phyloP scores from a whole-genome alignment of 306 rosid genomes.

The Quercus berberidifolia region DNA sequence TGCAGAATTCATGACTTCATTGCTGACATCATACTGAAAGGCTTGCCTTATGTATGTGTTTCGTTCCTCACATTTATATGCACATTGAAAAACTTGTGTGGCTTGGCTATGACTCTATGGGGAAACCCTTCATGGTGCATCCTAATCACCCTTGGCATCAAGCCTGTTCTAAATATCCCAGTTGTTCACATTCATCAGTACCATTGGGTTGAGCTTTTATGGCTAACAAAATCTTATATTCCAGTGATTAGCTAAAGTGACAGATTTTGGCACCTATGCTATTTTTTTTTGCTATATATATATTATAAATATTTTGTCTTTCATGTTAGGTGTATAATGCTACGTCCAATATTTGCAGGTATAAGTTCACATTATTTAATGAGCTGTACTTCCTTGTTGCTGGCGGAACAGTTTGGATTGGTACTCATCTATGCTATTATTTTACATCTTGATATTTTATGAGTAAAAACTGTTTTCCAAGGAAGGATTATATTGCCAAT shows the following conservation, averaged over 20 bases:
- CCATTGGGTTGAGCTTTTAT: neutral
- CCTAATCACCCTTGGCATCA: conserved; percentile 28
- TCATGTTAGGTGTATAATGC: conserved; percentile 7
- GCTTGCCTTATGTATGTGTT: neutral
- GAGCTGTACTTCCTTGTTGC: conserved; percentile 98
- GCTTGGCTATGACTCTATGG: conserved; percentile 11
- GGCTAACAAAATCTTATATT: neutral
- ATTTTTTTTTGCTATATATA: neutral
- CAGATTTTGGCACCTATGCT: neutral
- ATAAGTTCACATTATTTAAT: conserved; percentile 88
- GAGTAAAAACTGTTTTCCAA: neutral
- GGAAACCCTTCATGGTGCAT: conserved; percentile 45
- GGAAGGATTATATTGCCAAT: neutral
- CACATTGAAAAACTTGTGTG: neutral
- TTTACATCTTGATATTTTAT: neutral
- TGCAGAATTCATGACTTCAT: neutral
- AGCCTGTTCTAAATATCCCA: conserved; percentile 15
- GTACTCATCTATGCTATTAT: conserved; percentile 41
- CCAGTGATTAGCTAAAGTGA: neutral
- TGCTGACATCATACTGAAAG: neutral
- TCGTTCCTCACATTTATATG: neutral
- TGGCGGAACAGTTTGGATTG: conserved; percentile 99
- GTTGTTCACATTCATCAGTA: neutral
- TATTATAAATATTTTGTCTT: neutral
- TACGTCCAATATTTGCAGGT: conserved; percentile 55